phyloP scores from a whole-genome alignment of 2,329 filamentous ascomycete genomes.

The Magnaporthiopsis rhizophila region DNA sequence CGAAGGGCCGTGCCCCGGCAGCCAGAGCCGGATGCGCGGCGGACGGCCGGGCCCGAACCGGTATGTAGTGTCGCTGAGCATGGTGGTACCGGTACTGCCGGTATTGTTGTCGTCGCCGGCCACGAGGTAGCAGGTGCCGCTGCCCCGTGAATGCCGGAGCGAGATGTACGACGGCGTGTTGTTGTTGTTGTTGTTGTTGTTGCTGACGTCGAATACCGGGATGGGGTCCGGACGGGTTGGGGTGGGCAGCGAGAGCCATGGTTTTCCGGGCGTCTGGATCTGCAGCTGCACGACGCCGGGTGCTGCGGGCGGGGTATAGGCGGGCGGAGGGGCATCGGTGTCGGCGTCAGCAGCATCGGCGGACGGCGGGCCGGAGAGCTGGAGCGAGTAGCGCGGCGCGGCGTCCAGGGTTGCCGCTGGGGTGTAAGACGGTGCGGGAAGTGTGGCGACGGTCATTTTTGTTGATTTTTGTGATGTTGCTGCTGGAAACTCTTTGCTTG shows the following conservation, averaged over 20 bases:
- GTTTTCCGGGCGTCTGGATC: slow-evolving; percentile 38
- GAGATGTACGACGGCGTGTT: slow-evolving; percentile 36
- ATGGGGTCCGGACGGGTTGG: slow-evolving; percentile 31
- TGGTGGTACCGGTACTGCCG: no score
- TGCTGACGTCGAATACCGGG: slow-evolving; percentile 29
- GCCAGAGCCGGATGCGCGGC: slow-evolving; percentile 34
- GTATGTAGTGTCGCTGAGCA: slow-evolving; percentile 44
- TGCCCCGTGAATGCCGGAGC: slow-evolving; percentile 35
- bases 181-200: not conserved
- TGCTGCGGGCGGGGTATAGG: slow-evolving; percentile 12
- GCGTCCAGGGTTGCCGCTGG: no score
- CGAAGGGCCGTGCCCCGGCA: slow-evolving; percentile 4
- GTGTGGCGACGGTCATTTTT: no score
- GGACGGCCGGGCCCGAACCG: slow-evolving; percentile 46
- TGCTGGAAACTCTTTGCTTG: no score
- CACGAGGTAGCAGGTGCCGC: slow-evolving; percentile 40
- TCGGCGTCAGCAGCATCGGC: no score
- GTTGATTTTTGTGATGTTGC: no score
- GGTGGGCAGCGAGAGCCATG: slow-evolving; percentile 32
- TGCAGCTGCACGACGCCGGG: slow-evolving; percentile 31
- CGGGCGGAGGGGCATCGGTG: slow-evolving; percentile 13
- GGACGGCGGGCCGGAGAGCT: no score
- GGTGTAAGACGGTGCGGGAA: no score
- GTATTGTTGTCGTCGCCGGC: slow-evolving; percentile 30
- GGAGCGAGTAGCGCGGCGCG: no score